Evolutionary conservation across 345 rosid genomes (phyloP).

Genomic region (Populus davidiana): DNA sequence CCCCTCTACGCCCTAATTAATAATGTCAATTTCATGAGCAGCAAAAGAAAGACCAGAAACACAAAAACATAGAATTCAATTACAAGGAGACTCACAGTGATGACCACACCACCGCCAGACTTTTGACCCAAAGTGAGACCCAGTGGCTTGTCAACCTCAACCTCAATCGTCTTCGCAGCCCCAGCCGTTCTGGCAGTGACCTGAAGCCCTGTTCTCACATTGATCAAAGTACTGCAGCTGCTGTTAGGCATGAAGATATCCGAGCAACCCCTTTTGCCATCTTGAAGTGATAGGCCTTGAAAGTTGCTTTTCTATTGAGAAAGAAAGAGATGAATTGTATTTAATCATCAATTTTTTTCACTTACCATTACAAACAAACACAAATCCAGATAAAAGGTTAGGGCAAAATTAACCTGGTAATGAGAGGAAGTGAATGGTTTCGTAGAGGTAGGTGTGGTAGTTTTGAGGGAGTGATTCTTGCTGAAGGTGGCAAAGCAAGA

Average conservation of each 20-base stretch:
- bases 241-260: conserved; percentile 34
- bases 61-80: background rate
- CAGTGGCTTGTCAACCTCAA: conserved; percentile 91
- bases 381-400: background rate
- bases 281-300: conserved; percentile 65
- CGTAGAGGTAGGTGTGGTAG: conserved; percentile 14
- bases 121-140: conserved; percentile 92
- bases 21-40: background rate
- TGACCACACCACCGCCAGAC: conserved; percentile 82
- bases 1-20: conserved; percentile 72
- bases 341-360: background rate
- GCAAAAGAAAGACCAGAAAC: background rate
- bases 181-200: conserved; percentile 66
- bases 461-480: conserved; percentile 22
- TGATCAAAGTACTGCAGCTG: conserved; percentile 11
- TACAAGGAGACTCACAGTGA: conserved; percentile 54
- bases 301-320: conserved; percentile 50
- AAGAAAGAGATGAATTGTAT: background rate
- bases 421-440: conserved; percentile 19
- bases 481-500: conserved; percentile 35
- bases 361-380: background rate
- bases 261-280: conserved; percentile 50
- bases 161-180: conserved; percentile 77
- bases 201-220: conserved; percentile 40
- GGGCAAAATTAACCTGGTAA: conserved; percentile 24